These are phyloP conservation scores for Nicotiana undulata DNA, from an alignment of 257 asterid species.

Conservation along the genomic window DNA sequence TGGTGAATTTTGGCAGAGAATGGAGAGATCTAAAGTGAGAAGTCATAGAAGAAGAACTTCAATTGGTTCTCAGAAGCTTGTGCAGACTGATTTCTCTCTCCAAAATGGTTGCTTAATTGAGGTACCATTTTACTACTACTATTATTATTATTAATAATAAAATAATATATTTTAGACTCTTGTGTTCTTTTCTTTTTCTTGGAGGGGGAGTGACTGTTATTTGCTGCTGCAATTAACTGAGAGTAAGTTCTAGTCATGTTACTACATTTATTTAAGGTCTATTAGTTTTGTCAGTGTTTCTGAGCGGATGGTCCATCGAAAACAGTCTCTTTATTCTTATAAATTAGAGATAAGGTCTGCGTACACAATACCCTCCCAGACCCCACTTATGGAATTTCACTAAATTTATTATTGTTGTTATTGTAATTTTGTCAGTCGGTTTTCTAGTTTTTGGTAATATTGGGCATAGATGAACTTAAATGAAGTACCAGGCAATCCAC, in stretches of 20 bases:
- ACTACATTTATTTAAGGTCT: no score
- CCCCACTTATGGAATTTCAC: no score
- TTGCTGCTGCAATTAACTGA: background rate
- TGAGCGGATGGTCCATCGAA: background rate
- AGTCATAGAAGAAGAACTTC: conserved; percentile 65
- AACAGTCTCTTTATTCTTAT: no score
- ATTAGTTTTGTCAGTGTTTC: background rate
- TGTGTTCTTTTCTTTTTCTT: background rate
- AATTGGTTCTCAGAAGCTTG: conserved; percentile 56
- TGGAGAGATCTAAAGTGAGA: conserved; percentile 44
- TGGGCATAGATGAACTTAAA: no score
- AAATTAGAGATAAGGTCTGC: no score
- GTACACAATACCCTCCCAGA: fast-evolving
- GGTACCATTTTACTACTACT: conserved; percentile 32
- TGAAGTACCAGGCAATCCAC: no score
- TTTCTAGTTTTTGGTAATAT: no score
- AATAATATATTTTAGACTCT: background rate
- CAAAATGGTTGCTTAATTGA: conserved; percentile 43
- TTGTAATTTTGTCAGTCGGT: no score
- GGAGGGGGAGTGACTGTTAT: background rate
- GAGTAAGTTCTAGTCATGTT: background rate
- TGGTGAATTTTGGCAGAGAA: conserved; percentile 40
- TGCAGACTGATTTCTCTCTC: conserved; percentile 35
- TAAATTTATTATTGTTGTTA: no score
- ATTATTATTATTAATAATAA: background rate